phyloP scores from a whole-genome alignment of 2,329 filamentous ascomycete genomes.

The Phaeosphaeria sp. region DNA sequence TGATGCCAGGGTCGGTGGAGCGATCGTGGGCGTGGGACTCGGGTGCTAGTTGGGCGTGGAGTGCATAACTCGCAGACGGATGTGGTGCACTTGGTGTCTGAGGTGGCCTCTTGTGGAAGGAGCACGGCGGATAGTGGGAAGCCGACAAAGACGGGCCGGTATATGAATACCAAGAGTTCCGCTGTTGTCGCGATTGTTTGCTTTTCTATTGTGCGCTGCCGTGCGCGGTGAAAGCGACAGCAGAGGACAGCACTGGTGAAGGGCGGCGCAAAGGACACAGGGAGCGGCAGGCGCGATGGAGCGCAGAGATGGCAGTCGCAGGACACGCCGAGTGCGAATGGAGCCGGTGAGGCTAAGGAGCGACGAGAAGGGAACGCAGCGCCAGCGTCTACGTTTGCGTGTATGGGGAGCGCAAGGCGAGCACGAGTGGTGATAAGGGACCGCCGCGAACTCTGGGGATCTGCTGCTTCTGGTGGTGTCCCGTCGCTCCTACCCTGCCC shows the following conservation, averaged over 20 bases:
- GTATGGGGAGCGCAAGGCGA: constrained; percentile 14
- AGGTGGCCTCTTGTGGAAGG: constrained; percentile 31
- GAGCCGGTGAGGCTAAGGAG: constrained; percentile 21
- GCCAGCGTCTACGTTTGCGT: constrained; percentile 37
- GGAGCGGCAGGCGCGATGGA: constrained; percentile 33
- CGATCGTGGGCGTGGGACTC: constrained; percentile 3
- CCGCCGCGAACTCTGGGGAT: constrained; percentile 10
- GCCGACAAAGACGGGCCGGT: constrained; percentile 18
- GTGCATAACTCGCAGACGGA: constrained; percentile 39
- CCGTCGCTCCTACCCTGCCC: constrained; percentile 1
- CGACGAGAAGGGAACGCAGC: constrained; percentile 27
- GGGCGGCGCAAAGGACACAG: constrained; percentile 16
- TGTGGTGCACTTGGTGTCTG: constrained; percentile 41
- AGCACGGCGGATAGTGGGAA: constrained; percentile 28
- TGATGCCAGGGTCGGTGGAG: constrained; percentile 16
- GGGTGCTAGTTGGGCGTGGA: constrained; percentile 28
- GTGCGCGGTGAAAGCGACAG: no score
- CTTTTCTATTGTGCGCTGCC: constrained; percentile 12
- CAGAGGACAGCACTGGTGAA: constrained; percentile 16
- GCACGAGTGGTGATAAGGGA: constrained; percentile 36
- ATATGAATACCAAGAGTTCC: constrained; percentile 21
- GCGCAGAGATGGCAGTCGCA: constrained; percentile 22
- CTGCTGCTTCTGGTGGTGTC: not conserved
- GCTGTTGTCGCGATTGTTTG: constrained; percentile 6
- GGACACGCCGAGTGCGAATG: constrained; percentile 16